Evolutionary conservation across 192 early-diverging fungal genomes (phyloP), one percentile per base, ranked within the genome.

Genomic region (Rhizophlyctis rosea): DNA sequence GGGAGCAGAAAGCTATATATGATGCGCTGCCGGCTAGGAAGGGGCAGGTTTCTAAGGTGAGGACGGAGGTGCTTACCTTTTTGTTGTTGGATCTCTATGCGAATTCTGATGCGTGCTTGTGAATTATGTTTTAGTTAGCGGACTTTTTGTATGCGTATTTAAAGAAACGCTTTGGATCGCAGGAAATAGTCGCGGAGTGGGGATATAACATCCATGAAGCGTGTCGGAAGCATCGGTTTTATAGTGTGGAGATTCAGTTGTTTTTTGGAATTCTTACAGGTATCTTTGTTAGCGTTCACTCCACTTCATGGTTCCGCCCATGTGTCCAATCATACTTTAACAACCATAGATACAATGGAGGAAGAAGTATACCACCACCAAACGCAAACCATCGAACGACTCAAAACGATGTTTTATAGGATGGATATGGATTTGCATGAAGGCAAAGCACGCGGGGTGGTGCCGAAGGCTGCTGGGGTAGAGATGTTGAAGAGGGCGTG

Each of bases 171-270:
- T 85, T 85, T 67, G 76, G 79, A 0, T 56, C 73, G 18, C 80
- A 85, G 50, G 77, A 77, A 11, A 61, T 64, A 18, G 62, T 85
- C 11, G 76, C 74, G n/a, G 83, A 85, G 53, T 85, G 85, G 85
- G 81, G 78, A 13, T 82, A 80, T 56, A 85, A 85, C 54, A 52
- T 85, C 36, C 62, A 60, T 36, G 70, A 78, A 18, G 74, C 76
- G 4, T 61, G 54, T 16, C 69, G 65, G 48, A 69, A 67, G 53
- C 57, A 74, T 55, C 47, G 56, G 47, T 59, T 61, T 34, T 54
- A 65, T 28, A 72, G 57, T 60, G 59, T 69, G 25, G 74, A 78
- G 47, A 77, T 75, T 47, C 31, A 53, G 59, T 35, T 77, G 14
- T 81, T 83, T 39, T 57, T 47, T 33, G 48, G 78, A 29, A 63